Conservation (phyloP, 2,329 filamentous ascomycete species). For the Colletotrichum noveboracense region DNA sequence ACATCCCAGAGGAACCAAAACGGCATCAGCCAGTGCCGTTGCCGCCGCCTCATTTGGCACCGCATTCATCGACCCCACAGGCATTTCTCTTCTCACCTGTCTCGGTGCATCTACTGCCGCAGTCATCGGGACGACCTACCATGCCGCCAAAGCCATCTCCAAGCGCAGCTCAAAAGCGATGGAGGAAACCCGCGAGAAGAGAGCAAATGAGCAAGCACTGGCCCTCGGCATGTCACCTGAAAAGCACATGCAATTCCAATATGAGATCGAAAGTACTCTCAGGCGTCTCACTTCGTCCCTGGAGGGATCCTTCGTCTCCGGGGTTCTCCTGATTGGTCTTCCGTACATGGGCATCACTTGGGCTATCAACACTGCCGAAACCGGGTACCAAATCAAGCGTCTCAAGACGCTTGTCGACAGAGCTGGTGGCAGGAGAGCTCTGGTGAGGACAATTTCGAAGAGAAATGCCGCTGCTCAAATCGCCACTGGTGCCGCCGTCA, state of each 20-base stretch:
- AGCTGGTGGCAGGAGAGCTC: background rate
- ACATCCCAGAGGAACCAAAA: background rate
- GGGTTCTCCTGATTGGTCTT: background rate
- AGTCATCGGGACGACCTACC: background rate
- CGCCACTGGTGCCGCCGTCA: background rate
- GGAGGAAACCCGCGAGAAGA: background rate
- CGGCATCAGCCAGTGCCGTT: background rate
- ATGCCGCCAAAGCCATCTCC: background rate
- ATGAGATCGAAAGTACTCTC: background rate
- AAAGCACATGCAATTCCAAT: background rate
- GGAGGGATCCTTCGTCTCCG: background rate
- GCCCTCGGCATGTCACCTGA: background rate
- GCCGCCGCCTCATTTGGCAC: background rate
- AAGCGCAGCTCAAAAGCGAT: background rate
- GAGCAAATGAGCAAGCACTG: background rate
- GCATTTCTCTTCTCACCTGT: background rate
- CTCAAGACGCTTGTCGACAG: background rate
- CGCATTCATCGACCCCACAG: background rate
- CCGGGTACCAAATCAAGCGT: background rate
- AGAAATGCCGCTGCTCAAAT: background rate
- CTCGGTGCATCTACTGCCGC: background rate
- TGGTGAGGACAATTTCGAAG: background rate
- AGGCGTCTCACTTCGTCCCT: background rate
- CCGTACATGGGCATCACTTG: background rate
- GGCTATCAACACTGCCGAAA: background rate